Base-by-base conservation (phyloP, 2,329 filamentous ascomycete genomes). In the Trichoderma atrobrunneum region DNA sequence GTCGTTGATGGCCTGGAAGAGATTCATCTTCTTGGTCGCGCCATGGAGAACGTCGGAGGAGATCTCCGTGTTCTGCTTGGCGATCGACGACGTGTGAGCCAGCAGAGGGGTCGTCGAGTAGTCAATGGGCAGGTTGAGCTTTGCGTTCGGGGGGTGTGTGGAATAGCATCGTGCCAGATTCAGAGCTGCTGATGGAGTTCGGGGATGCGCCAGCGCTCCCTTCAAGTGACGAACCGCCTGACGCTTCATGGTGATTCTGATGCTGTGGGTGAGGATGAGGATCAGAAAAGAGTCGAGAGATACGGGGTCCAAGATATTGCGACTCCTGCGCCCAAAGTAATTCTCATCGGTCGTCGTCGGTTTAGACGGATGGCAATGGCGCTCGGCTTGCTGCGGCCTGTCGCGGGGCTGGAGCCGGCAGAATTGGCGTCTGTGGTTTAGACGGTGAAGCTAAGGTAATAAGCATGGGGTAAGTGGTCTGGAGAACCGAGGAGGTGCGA, bases 1-100 rank as follows among this genome's bases (percentile, higher is more conserved):
- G 75, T 95, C 91, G 80, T 98, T 98, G 85, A 99, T 90, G 65
- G 96, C 92, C 80, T 97, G 94, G 84, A 96, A 98, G 48, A 98
- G 88, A 82, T 98, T 98, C 87, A 97, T 92, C 76, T 93, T 92
- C 80, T 93, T 94, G 3, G 94, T 95, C 1, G 91, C 87, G 60
- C 90, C 89, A 79, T 90, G 90, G 75, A 87, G 89, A 34, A 90
- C 85, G 24, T 90, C 86, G 36, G 85, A 79, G 0, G 93, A 86
- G 5, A 98, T 88, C 78, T 97, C 94, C 5, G 88, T 85, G 78
- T 91, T 92, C 62, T 86, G 83, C 21, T 97, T 87, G 8, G 94
- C 90, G 1, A 90, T 84, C 75, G 93, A 90, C 2, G 94, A 87
- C 28, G 89, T 92, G 80, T 98, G 96, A 72, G 94, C 88, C 32